Conservation (phyloP, 495 filamentous ascomycete genomes). For the Rhizodiscina lignyota region DNA sequence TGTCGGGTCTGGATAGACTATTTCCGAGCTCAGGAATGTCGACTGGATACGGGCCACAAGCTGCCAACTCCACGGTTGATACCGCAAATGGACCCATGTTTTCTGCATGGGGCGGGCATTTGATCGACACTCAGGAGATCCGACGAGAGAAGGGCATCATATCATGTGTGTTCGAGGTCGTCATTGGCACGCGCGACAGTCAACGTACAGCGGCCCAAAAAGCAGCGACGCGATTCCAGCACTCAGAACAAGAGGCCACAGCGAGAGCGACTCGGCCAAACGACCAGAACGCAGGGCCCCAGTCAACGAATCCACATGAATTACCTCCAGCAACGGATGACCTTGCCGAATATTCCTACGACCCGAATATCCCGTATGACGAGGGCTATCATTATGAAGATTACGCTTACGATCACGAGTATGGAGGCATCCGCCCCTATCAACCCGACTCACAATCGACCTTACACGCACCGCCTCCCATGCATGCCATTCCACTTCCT, state of each 20-base stretch:
- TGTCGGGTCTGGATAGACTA: conserved; percentile 49
- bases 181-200: conserved; percentile 78
- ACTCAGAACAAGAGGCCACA: conserved; percentile 9
- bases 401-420: conserved; percentile 24
- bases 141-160: conserved; percentile 79
- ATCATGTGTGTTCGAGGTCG: conserved; percentile 62
- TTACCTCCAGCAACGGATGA: conserved; percentile 6
- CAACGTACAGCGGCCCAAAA: conserved; percentile 35
- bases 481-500: conserved; percentile 6
- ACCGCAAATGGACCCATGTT: conserved; percentile 18
- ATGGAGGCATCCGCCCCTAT: neutral
- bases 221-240: conserved; percentile 1
- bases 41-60: conserved; percentile 1
- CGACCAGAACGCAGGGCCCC: conserved; percentile 12
- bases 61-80: conserved; percentile 14
- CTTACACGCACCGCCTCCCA: conserved; percentile 4
- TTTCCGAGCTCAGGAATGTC: conserved; percentile 38
- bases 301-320: conserved; percentile 14
- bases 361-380: conserved; percentile 12
- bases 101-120: conserved; percentile 48
- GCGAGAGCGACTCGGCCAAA: too few species aligned
- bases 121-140: conserved; percentile 80
- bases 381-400: conserved; percentile 17
- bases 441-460: neutral
- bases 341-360: neutral